Evolutionary conservation across 1,139 yeast genomes (phyloP).

Genomic region (Magnusiomyces fungicola): DNA sequence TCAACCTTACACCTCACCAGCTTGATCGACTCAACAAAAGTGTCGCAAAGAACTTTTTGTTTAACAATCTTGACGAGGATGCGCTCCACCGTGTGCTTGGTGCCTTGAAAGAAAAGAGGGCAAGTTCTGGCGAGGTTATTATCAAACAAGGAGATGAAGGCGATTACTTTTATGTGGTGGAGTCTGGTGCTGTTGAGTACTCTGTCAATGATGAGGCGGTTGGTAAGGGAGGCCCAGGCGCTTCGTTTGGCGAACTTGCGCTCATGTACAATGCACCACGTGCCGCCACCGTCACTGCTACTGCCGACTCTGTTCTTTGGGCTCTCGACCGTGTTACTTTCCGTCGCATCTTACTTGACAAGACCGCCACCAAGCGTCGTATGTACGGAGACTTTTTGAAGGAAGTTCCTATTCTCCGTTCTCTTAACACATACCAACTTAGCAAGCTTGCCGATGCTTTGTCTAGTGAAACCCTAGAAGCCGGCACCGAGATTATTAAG

Average conservation of each 20-base stretch:
- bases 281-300: slow-evolving; percentile 89
- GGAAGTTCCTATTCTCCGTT: slow-evolving; percentile 72
- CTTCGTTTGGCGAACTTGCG: slow-evolving; percentile 94
- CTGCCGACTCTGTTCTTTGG: slow-evolving; percentile 70
- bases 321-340: slow-evolving; percentile 90
- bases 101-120: slow-evolving; percentile 68
- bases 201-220: slow-evolving; percentile 68
- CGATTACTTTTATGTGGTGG: slow-evolving; percentile 86
- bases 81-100: slow-evolving; percentile 70
- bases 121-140: slow-evolving; percentile 54
- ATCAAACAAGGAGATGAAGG: slow-evolving; percentile 96
- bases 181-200: slow-evolving; percentile 76
- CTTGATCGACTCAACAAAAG: slow-evolving; percentile 59
- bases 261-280: slow-evolving; percentile 96
- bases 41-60: slow-evolving; percentile 74
- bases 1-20: slow-evolving; percentile 50
- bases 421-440: slow-evolving; percentile 72
- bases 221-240: slow-evolving; percentile 70
- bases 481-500: slow-evolving; percentile 67
- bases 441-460: slow-evolving; percentile 93
- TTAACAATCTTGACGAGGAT: slow-evolving; percentile 65
- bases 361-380: slow-evolving; percentile 81
- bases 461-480: slow-evolving; percentile 62
- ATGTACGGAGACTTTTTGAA: slow-evolving; percentile 86
- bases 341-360: slow-evolving; percentile 82